phyloP scores from a whole-genome alignment of 768 basidiomycete genomes.

The Rhizopogon sp. region DNA sequence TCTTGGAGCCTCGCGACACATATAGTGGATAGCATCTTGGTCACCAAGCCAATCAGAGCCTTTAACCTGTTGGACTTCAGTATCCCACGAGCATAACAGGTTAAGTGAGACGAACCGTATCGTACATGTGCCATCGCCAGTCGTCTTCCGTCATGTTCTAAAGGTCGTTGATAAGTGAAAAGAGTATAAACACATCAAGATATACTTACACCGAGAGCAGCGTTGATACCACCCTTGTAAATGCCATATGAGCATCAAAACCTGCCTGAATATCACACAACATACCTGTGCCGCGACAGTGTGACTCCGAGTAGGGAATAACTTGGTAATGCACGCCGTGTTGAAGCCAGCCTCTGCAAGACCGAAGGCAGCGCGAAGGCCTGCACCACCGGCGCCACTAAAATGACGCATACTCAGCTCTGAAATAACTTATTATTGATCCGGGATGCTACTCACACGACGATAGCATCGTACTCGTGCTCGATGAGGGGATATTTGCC shows the following conservation, averaged over 20 bases:
- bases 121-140: constrained; percentile 99
- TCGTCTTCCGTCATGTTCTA: constrained; percentile 99
- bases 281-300: constrained; percentile 95
- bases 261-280: constrained; percentile 1
- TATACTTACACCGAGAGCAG: constrained; percentile 79
- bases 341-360: constrained; percentile 98
- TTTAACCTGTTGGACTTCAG: constrained; percentile 66
- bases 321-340: constrained; percentile 98
- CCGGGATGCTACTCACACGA: constrained; percentile 69
- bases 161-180: constrained; percentile 2
- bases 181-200: neutral
- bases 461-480: constrained; percentile 98
- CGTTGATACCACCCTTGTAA: constrained; percentile 91
- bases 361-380: constrained; percentile 96
- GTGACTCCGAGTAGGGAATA: constrained; percentile 98
- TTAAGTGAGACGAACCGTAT: constrained; percentile 56
- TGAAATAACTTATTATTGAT: neutral
- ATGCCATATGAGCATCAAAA: neutral
- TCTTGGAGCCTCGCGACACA: constrained; percentile 95
- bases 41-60: constrained; percentile 99
- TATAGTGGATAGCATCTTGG: constrained; percentile 99
- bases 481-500: constrained; percentile 96
- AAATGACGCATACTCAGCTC: constrained; percentile 9
- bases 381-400: constrained; percentile 97
- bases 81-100: constrained; percentile 2